Base-by-base conservation (phyloP, 306 rosid genomes). In the Vigna unguiculata region DNA sequence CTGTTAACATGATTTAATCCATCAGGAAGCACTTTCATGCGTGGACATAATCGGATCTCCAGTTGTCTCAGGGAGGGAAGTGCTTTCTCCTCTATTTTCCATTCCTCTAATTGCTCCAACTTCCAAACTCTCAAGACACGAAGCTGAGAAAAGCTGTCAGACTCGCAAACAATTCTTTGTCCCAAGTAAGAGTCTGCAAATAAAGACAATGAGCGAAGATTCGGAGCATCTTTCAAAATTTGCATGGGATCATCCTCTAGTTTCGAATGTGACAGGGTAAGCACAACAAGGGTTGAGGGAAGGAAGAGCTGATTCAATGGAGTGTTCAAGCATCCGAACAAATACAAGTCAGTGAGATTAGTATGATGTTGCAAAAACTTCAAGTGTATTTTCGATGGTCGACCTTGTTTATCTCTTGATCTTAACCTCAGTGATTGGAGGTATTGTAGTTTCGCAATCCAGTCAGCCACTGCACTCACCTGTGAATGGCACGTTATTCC, bases 261-360 rank as follows among this genome's bases (percentile, higher is more conserved):
- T 25, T 30, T 9, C 1, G 90, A 78, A 55, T 83, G 84, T 28
- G 90, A 84, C 11, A 84, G 79, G 34, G 80, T 78, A 7, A 86
- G 84, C 25, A 77, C 83, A 21, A 61, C 3, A 4, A 86, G 85
- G 63, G 17, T 77, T 2, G 28, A 2, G 0, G 89, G 87, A 10
- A 63, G 69, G 0, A 6, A 64, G 28, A 40, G 60, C 38, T 45
- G 5, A 20, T 6, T 13, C 36, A 46, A 14, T 61, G 78, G 20
- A 51, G 5, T 36, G 47, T 1, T 79, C 71, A 71, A 62, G 36
- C 24, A 7, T 62, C 83, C 83, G 6, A 71, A 25, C 34, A 79
- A 62, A 52, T 71, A 79, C 38, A 79, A 24, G 73, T 79, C 68
- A 9, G 60, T 79, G 57, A 79, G 78, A 19, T 41, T 13, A 8